A percentile compares a stretch with the other conserved stretches of the same genome.
Evolutionary conservation across 2,329 filamentous ascomycete genomes (phyloP).

Genomic region (Microascus cirrosus): DNA sequence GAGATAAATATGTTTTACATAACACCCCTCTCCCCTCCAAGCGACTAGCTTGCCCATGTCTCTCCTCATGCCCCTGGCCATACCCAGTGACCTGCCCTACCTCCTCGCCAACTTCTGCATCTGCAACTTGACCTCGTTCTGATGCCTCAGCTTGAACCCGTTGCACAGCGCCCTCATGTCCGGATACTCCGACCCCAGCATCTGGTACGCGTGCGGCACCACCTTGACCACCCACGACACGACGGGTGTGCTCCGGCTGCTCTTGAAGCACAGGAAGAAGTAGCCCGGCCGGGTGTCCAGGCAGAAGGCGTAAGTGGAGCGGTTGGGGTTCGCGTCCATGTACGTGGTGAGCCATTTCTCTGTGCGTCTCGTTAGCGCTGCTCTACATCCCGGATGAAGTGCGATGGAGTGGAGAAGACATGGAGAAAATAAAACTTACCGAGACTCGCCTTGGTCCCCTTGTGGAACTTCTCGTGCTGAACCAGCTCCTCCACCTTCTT

Average conservation of each 20-base stretch:
- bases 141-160: conserved; percentile 81
- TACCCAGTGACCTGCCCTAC: not conserved
- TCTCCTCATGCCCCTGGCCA: not conserved
- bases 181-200: conserved; percentile 80
- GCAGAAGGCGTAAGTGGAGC: conserved; percentile 92
- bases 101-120: conserved; percentile 10
- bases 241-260: conserved; percentile 61
- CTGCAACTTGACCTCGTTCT: conserved; percentile 53
- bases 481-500: conserved; percentile 96
- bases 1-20: not conserved
- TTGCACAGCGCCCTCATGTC: conserved; percentile 95
- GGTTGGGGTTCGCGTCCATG: conserved; percentile 88
- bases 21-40: not conserved
- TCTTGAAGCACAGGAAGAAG: conserved; percentile 95
- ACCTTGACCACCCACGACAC: conserved; percentile 80
- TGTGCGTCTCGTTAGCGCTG: conserved; percentile 24
- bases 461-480: conserved; percentile 87
- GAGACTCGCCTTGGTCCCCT: conserved; percentile 60
- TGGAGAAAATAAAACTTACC: conserved; percentile 46
- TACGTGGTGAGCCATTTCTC: conserved; percentile 95
- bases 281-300: conserved; percentile 88
- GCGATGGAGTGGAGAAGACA: conserved; percentile 1
- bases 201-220: conserved; percentile 85
- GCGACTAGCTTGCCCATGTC: not conserved
- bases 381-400: not conserved